Evolutionary conservation across 306 rosid species (phyloP).

Genomic region (Abrus pulchellus): DNA sequence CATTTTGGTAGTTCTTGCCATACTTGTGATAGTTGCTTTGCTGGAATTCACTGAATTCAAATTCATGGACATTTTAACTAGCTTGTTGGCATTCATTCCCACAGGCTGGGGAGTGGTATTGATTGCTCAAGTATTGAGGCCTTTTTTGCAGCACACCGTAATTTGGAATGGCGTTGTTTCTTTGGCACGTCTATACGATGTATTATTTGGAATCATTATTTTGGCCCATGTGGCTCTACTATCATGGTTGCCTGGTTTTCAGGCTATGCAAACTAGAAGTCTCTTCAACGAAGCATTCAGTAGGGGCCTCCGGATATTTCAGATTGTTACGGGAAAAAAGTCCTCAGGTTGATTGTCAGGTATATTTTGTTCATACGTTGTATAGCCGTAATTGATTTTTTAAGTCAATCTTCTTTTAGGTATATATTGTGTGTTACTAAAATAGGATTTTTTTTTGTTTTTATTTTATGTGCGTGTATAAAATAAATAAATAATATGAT

Average conservation of each 20-base stretch:
- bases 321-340: conserved; percentile 78
- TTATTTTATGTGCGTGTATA: too few relatives aligned
- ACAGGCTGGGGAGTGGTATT: conserved; percentile 64
- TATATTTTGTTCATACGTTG: conserved; percentile 39
- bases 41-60: conserved; percentile 55
- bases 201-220: conserved; percentile 56
- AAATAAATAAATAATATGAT: too few relatives aligned
- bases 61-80: conserved; percentile 57
- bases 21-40: conserved; percentile 55
- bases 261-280: conserved; percentile 89
- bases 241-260: conserved; percentile 94
- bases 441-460: too few relatives aligned
- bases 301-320: conserved; percentile 78
- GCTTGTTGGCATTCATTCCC: conserved; percentile 64
- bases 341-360: conserved; percentile 52
- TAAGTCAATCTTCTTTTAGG: background rate
- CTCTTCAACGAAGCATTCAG: conserved; percentile 93
- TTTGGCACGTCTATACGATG: conserved; percentile 59
- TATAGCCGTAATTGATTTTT: conserved; percentile 3
- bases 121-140: conserved; percentile 60
- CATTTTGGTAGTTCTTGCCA: conserved; percentile 54
- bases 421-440: too few relatives aligned
- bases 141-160: conserved; percentile 53
- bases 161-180: conserved; percentile 62
- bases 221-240: conserved; percentile 61